A percentile compares a stretch with the other conserved stretches of the same genome.
These are phyloP conservation scores for Fraxinus nigra DNA, from an alignment of 305 asterid species.

Conservation along the genomic window DNA sequence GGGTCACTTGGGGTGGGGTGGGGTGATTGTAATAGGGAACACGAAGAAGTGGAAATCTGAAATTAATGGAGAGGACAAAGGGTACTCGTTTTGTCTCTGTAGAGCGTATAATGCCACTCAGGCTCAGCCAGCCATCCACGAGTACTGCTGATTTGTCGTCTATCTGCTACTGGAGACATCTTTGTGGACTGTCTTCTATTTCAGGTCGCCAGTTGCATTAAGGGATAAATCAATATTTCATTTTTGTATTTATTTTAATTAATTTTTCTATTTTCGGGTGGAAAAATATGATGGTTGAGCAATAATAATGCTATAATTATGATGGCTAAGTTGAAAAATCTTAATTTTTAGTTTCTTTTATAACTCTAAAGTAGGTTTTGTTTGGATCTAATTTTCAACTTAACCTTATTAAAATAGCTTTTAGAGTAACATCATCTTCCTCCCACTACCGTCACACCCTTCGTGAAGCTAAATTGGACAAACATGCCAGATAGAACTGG, in stretches of 20 bases:
- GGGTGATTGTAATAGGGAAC: slow-evolving; percentile 1
- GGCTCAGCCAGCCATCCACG: not conserved
- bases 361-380: not conserved
- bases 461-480: not conserved
- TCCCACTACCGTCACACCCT: not conserved
- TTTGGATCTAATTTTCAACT: not conserved
- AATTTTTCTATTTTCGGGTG: not conserved
- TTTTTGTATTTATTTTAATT: not conserved
- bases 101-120: not conserved
- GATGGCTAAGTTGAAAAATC: not conserved
- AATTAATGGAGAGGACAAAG: slow-evolving; percentile 38
- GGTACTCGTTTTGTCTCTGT: slow-evolving; percentile 19
- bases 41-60: slow-evolving; percentile 48
- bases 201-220: slow-evolving; percentile 11
- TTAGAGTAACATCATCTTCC: not conserved
- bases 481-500: not conserved
- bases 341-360: not conserved
- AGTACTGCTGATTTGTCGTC: not conserved
- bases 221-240: not conserved
- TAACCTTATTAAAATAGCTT: not conserved
- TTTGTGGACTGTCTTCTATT: not conserved
- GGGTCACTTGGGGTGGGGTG: slow-evolving; percentile 8
- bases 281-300: not conserved
- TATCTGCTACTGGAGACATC: not conserved
- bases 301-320: not conserved